Percentiles rank a stretch among this genome's conserved stretches.
Evolutionary conservation across 1,284 basidiomycete species (phyloP).

Genomic region (Waitea zeae): DNA sequence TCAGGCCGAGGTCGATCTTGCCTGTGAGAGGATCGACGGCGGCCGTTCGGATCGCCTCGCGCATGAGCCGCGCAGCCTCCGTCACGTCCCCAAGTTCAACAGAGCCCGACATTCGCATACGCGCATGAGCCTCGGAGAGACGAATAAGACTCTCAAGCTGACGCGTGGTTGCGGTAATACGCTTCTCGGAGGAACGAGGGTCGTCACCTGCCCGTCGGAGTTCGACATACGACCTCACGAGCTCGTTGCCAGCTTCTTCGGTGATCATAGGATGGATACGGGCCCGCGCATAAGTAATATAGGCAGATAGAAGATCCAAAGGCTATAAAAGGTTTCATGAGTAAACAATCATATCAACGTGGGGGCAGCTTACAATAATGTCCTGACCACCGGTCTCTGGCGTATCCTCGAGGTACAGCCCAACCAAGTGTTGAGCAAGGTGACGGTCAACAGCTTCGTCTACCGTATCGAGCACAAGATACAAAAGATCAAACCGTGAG

Average conservation of each 20-base stretch:
- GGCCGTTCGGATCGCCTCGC: conserved; percentile 85
- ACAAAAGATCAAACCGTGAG: conserved; percentile 95
- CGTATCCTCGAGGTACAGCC: conserved; percentile 84
- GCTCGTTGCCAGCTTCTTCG: conserved; percentile 71
- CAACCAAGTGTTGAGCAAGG: conserved; percentile 86
- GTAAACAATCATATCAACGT: conserved; percentile 1
- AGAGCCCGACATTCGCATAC: conserved; percentile 79
- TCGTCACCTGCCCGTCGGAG: conserved; percentile 89
- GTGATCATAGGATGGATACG: conserved; percentile 82
- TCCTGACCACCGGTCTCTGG: conserved; percentile 58
- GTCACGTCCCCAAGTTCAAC: conserved; percentile 81
- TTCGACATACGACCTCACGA: conserved; percentile 83
- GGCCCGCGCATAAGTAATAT: conserved; percentile 88
- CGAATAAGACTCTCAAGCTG: conserved; percentile 98
- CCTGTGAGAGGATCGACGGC: conserved; percentile 93
- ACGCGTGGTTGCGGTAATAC: conserved; percentile 95
- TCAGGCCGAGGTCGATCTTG: conserved; percentile 89
- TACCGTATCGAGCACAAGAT: conserved; percentile 89
- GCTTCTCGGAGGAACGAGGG: conserved; percentile 72
- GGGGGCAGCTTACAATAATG: conserved; percentile 39
- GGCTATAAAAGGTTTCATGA: conserved; percentile 30
- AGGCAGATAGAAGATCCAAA: conserved; percentile 79
- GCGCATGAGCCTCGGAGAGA: conserved; percentile 90
- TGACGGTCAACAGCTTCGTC: conserved; percentile 83
- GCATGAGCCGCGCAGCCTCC: conserved; percentile 87